Evolutionary conservation across 495 filamentous ascomycete genomes (phyloP).

Genomic region (Penicillium bovifimosum): DNA sequence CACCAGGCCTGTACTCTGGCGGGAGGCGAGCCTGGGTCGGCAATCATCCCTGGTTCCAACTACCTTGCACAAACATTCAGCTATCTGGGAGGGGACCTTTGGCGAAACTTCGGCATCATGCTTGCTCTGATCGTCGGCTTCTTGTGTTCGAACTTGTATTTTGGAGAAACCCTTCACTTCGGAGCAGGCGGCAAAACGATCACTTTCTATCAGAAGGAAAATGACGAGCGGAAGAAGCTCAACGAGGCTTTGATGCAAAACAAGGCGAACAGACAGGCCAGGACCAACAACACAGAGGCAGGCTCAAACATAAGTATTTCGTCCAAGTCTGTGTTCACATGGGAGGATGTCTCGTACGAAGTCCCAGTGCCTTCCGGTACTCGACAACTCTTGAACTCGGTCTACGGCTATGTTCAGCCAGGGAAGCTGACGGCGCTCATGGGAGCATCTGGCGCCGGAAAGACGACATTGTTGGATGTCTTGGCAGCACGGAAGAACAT

Average conservation of each 20-base stretch:
- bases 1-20: slow-evolving; percentile 71
- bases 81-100: slow-evolving; percentile 56
- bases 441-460: slow-evolving; percentile 83
- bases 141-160: slow-evolving; percentile 59
- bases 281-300: slow-evolving; percentile 41
- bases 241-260: slow-evolving; percentile 60
- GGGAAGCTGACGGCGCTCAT: slow-evolving; percentile 76
- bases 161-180: slow-evolving; percentile 72
- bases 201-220: slow-evolving; percentile 67
- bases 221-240: slow-evolving; percentile 61
- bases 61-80: slow-evolving; percentile 61
- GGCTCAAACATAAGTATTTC: slow-evolving; percentile 57
- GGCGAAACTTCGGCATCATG: slow-evolving; percentile 75
- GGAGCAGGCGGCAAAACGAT: slow-evolving; percentile 72
- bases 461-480: slow-evolving; percentile 78
- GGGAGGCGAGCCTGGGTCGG: slow-evolving; percentile 58
- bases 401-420: slow-evolving; percentile 75
- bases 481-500: slow-evolving; percentile 72
- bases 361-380: slow-evolving; percentile 66
- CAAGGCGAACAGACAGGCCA: slow-evolving; percentile 47
- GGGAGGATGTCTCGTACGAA: slow-evolving; percentile 54
- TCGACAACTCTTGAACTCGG: slow-evolving; percentile 60
- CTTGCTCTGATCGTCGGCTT: slow-evolving; percentile 62
- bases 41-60: slow-evolving; percentile 50
- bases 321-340: slow-evolving; percentile 50